These are phyloP conservation scores for Starmerella tilneyi DNA, from an alignment of 805 yeast species.

Conservation along the genomic window DNA sequence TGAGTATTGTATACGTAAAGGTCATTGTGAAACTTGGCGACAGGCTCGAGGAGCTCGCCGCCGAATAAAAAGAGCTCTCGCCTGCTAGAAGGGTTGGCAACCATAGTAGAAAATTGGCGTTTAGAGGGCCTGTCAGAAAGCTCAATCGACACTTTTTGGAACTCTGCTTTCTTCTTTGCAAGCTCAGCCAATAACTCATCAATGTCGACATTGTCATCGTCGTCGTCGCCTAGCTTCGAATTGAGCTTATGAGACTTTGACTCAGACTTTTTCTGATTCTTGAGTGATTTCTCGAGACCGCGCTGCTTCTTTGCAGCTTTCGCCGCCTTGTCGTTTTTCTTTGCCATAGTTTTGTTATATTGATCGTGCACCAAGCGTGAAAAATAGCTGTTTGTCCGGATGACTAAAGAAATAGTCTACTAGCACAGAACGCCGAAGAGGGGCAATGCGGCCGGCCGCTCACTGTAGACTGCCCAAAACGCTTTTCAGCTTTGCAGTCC, in stretches of 20 bases:
- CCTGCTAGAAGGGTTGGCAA: constrained; percentile 68
- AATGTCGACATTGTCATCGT: constrained; percentile 74
- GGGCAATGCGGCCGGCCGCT: not conserved
- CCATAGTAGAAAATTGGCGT: constrained; percentile 65
- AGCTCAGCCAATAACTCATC: constrained; percentile 71
- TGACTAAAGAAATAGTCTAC: not conserved
- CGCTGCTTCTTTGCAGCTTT: constrained; percentile 89
- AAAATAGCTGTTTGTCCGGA: not conserved
- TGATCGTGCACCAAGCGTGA: not conserved
- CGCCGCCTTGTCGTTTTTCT: constrained; percentile 67
- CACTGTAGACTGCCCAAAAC: not conserved
- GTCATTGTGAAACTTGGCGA: constrained; percentile 71
- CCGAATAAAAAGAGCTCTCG: constrained; percentile 78
- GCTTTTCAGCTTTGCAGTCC: not conserved
- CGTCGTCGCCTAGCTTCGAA: constrained; percentile 50
- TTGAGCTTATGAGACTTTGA: constrained; percentile 62
- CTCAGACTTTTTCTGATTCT: constrained; percentile 64
- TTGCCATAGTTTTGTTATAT: constrained; percentile 50
- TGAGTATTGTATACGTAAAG: constrained; percentile 62
- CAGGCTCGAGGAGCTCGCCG: constrained; percentile 58
- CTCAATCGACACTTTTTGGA: constrained; percentile 59
- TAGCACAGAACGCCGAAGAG: not conserved
- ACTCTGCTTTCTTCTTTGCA: constrained; percentile 69
- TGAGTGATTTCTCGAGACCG: constrained; percentile 69
- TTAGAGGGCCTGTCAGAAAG: constrained; percentile 50